Base-by-base conservation (phyloP, 371 early-diverging fungal genomes). In the Modicella reniformis region DNA sequence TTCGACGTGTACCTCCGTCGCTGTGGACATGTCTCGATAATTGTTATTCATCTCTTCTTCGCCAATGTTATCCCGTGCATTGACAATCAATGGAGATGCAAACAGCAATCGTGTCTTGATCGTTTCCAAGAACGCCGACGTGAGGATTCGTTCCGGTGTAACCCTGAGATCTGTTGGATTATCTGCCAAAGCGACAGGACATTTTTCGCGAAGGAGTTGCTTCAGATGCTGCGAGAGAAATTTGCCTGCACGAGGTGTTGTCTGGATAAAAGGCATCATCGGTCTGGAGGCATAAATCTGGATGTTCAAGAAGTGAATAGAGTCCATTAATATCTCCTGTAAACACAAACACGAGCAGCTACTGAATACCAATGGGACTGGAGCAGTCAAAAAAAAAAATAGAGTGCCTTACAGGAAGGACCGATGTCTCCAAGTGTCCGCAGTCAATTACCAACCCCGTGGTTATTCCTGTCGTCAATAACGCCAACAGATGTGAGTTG, bases 381-480 rank as follows among this genome's bases (percentile, higher is more conserved):
- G n/a, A n/a, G n/a, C n/a, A n/a, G n/a, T 44, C 44, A 32, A 50
- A 25, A 37, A 59, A 25, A 17, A 15, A 17, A 1, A 21, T 13
- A 26, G 41, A 57, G 23, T 12, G 23, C 51, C 89, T 69, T 88
- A 94, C 96, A 40, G 96, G 95, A 52, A 92, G 75, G 2, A 92
- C 92, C 6, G 89, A 86, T 3, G 94, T 91, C 55, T 91, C 92
- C 44, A 92, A 69, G 64, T 92, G 84, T 0, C 95, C 95, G 65
- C 92, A 91, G 70, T 96, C 94, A 19, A 96, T 80, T 1, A 96
- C 93, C 52, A 96, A 80, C 0, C 96, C 96, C 3, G 91, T 91
- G 5, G 89, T 86, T 26, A 82, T 70, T 12, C 97, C 97, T 10
- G 92, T 89, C 1, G 94, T 92, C 65, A 95, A 69, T 56, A 97